A percentile compares a stretch with the other conserved stretches of the same genome.
These are phyloP conservation scores for Eimeria maxima DNA, from an alignment of 169 alveolate genomes.

Conservation along the genomic window DNA sequence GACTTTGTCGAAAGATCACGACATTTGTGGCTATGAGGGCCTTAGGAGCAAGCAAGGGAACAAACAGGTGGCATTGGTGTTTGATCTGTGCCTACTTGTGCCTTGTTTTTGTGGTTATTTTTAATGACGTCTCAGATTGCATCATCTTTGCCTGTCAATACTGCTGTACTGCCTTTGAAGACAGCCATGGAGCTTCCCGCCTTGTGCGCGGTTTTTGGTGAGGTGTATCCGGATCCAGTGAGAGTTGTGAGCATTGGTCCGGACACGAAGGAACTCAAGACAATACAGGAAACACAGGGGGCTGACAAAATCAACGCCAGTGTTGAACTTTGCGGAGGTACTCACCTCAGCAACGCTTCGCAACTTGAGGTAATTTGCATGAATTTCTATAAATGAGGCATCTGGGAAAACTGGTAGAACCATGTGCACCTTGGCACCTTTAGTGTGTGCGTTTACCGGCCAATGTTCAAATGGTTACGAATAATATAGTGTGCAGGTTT, in stretches of 20 bases:
- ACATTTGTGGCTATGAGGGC: background rate
- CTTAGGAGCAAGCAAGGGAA: background rate
- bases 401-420: background rate
- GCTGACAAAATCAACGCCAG: conserved; percentile 87
- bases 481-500: background rate
- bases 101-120: background rate
- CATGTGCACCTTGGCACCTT: background rate
- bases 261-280: conserved; percentile 85
- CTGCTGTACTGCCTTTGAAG: conserved; percentile 81
- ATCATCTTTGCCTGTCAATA: conserved; percentile 73
- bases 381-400: background rate
- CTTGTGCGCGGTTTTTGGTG: conserved; percentile 94
- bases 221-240: conserved; percentile 95
- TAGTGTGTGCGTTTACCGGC: background rate
- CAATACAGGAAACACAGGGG: conserved; percentile 49
- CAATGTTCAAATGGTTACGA: background rate
- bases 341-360: conserved; percentile 93
- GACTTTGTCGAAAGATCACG: background rate
- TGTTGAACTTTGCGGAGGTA: conserved; percentile 96
- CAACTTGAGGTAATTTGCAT: conserved; percentile 84
- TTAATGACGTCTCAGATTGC: conserved; percentile 45
- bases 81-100: background rate
- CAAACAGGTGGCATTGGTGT: background rate
- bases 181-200: conserved; percentile 85
- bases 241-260: conserved; percentile 94